A percentile compares a stretch with the other conserved stretches of the same genome.
phyloP scores from a whole-genome alignment of 2,329 filamentous ascomycete species.

The Talaromyces sp. region DNA sequence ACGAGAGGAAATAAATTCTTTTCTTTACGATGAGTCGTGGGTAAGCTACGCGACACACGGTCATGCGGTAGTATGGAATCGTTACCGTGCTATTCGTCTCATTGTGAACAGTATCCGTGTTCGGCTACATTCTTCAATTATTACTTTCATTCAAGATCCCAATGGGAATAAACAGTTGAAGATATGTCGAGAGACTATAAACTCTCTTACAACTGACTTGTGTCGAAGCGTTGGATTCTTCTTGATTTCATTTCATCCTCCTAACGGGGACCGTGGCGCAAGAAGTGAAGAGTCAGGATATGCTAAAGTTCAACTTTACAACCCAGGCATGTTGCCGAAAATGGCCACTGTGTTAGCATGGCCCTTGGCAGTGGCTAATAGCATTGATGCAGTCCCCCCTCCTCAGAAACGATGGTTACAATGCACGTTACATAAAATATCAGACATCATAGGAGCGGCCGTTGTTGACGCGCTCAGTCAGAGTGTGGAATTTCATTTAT shows the following conservation, averaged over 20 bases:
- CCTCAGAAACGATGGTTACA: constrained; percentile 9
- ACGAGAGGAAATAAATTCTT: background rate
- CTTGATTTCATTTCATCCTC: background rate
- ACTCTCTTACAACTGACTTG: background rate
- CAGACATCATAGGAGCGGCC: background rate
- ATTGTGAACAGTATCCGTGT: constrained; percentile 17
- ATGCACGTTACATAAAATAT: background rate
- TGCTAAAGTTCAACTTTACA: background rate
- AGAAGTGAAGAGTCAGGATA: background rate
- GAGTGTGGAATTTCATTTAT: background rate
- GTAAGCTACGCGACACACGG: constrained; percentile 13
- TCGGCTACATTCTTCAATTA: background rate
- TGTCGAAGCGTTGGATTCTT: constrained; percentile 4
- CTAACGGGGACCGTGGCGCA: background rate
- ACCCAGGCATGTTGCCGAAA: background rate
- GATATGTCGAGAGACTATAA: background rate
- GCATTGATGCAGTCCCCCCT: background rate
- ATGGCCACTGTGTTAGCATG: constrained; percentile 11
- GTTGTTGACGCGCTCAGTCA: background rate
- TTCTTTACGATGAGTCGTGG: background rate
- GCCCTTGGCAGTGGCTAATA: constrained; percentile 11
- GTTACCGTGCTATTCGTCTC: constrained; percentile 17
- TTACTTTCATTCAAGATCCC: background rate
- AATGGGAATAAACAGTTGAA: background rate
- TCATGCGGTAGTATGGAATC: constrained; percentile 19